Evolutionary conservation across 2,329 filamentous ascomycete genomes (phyloP).

Genomic region (Amauroascus verrucosus): DNA sequence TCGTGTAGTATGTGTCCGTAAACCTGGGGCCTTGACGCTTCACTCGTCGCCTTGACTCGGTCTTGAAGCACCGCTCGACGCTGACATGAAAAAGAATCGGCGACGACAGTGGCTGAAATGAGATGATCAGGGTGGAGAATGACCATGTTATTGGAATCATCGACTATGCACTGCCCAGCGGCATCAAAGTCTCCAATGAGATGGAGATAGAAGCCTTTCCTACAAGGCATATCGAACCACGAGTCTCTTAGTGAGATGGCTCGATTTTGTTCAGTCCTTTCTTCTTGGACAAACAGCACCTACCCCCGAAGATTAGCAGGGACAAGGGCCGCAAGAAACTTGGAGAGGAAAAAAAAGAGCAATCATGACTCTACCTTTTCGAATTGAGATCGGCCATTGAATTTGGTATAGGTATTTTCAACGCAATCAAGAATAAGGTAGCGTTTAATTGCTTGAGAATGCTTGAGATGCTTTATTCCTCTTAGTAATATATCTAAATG

Average conservation of each 20-base stretch:
- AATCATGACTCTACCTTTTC: constrained; percentile 65
- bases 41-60: constrained; percentile 80
- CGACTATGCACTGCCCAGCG: constrained; percentile 65
- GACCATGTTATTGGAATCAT: constrained; percentile 72
- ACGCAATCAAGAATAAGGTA: constrained; percentile 70
- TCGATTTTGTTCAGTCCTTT: constrained; percentile 55
- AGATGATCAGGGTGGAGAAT: constrained; percentile 93
- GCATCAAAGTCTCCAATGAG: constrained; percentile 67
- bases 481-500: constrained; percentile 46
- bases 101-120: constrained; percentile 86
- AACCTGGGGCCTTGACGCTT: constrained; percentile 67
- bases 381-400: constrained; percentile 47
- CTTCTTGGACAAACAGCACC: constrained; percentile 73
- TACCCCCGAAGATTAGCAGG: constrained; percentile 29
- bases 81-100: constrained; percentile 89
- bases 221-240: constrained; percentile 74
- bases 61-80: constrained; percentile 89
- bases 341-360: constrained; percentile 17
- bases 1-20: constrained; percentile 94
- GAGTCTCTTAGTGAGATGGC: constrained; percentile 70
- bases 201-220: constrained; percentile 68
- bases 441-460: constrained; percentile 65
- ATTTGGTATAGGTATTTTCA: constrained; percentile 57
- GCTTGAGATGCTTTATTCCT: constrained; percentile 50
- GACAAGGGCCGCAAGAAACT: constrained; percentile 1